Conservation (phyloP, 106 monocot species). For the Dactylorhiza incarnata region DNA sequence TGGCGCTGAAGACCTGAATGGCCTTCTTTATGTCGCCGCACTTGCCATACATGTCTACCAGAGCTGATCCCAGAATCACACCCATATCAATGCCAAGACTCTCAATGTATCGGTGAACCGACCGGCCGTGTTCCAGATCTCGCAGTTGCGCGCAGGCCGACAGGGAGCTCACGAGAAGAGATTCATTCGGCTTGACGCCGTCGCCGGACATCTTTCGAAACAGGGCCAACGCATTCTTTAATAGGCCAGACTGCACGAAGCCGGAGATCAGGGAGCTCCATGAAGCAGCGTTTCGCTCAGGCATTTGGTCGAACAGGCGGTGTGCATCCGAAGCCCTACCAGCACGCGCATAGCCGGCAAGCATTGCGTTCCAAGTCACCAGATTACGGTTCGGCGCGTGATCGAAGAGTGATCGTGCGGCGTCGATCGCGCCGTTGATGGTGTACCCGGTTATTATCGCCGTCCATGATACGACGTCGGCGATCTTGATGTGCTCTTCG, state of each 20-base stretch:
- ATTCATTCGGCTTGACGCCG: slow-evolving; percentile 35
- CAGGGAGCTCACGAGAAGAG: slow-evolving; percentile 33
- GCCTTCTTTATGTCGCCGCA: slow-evolving; percentile 48
- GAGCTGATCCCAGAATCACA: slow-evolving; percentile 30
- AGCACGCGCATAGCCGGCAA: slow-evolving; percentile 39
- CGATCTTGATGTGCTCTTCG: slow-evolving; percentile 17
- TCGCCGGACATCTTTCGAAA: slow-evolving; percentile 32
- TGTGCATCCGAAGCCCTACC: slow-evolving; percentile 20
- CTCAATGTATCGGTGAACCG: slow-evolving; percentile 19
- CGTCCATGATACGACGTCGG: slow-evolving; percentile 74
- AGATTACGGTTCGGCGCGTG: slow-evolving; percentile 41
- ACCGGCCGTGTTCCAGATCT: slow-evolving; percentile 32
- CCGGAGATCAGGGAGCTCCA: slow-evolving; percentile 66
- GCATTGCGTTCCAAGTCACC: slow-evolving; percentile 73
- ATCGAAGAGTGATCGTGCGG: slow-evolving; percentile 49
- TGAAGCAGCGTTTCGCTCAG: slow-evolving; percentile 33
- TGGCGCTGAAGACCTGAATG: slow-evolving; percentile 31
- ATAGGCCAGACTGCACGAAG: slow-evolving; percentile 30
- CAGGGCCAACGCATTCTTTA: slow-evolving; percentile 29
- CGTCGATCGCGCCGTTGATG: slow-evolving; percentile 22
- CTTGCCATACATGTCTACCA: slow-evolving; percentile 72
- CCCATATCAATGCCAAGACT: slow-evolving; percentile 6
- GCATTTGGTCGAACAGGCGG: slow-evolving; percentile 50
- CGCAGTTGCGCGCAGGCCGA: slow-evolving; percentile 51
- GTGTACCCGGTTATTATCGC: slow-evolving; percentile 48